Base-by-base conservation (phyloP, 129 eudicot species). In the Logfia minima region DNA sequence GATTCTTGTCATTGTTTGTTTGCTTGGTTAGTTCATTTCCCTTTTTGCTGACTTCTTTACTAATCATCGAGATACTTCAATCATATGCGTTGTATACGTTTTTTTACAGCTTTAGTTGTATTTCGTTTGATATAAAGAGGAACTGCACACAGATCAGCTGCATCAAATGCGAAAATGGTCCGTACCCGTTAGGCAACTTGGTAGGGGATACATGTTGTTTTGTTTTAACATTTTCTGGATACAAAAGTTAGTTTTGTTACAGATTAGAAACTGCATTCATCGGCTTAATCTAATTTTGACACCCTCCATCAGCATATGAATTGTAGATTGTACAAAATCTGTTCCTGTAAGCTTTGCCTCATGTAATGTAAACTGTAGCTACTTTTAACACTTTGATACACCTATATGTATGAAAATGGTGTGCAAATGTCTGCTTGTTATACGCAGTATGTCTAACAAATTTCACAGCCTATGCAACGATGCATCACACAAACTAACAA, bases 21-120 rank as follows among this genome's bases (percentile, higher is more conserved):
- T 85, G 77, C 78, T 90, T 66, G 90, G 98, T 90, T 83, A 85
- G 96, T 68, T 70, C 77, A 58, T 80, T 72, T 6, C 58, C 69
- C 82, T 7, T 66, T 39, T 41, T 45, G n/a, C 23, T 56, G 24
- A 17, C 14, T 23, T 84, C 35, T 92, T 58, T 58, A 58, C 24
- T 18, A 3, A 3, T 45, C 53, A 45, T 13, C 13, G 1, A 53
- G 21, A 53, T 23, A 18, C 22, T 53, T 3, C 60, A 16, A 13
- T 53, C 60, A 19, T 58, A 17, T n/a, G 24, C 24, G 71, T 24
- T 68, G 26, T 68, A 60, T 48, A 61, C 26, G 9, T 68, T 45
- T n/a, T n/a, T n/a, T n/a, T 77, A 78, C 85, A 76, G 78, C 41
- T 51, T 76, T 70, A 64, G 21, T 76, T 31, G 74, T 72, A 64